Percentiles rank a stretch among this genome's conserved stretches.
Conservation (phyloP, 2,329 filamentous ascomycete species). For the Aureobasidium sp. region DNA sequence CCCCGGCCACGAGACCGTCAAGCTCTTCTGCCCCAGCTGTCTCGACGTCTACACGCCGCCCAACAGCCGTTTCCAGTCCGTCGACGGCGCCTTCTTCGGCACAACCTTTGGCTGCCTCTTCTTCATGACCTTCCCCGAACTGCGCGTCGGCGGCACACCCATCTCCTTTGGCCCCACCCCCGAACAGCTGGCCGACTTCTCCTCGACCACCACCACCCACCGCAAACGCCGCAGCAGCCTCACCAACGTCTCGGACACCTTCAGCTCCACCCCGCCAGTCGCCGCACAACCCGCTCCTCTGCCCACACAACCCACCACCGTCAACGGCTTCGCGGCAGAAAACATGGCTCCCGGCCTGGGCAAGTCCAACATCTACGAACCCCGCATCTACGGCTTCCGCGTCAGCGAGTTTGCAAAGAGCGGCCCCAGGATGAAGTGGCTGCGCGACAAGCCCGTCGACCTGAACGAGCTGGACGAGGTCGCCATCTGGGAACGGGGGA, state of each 20-base stretch:
- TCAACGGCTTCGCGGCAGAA: constrained; percentile 79
- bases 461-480: constrained; percentile 76
- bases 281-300: constrained; percentile 14
- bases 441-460: constrained; percentile 73
- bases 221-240: constrained; percentile 15
- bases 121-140: constrained; percentile 96
- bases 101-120: constrained; percentile 95
- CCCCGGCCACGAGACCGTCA: constrained; percentile 93
- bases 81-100: constrained; percentile 96
- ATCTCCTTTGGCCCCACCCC: constrained; percentile 12
- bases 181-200: constrained; percentile 8
- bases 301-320: constrained; percentile 42
- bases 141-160: constrained; percentile 56
- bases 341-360: constrained; percentile 89
- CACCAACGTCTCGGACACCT: constrained; percentile 12
- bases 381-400: constrained; percentile 91
- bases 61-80: constrained; percentile 93
- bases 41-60: constrained; percentile 95
- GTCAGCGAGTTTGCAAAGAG: constrained; percentile 84
- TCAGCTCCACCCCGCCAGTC: constrained; percentile 17
- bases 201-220: constrained; percentile 6
- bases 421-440: constrained; percentile 94
- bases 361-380: constrained; percentile 76
- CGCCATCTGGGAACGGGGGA: constrained; percentile 32
- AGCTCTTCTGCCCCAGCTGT: constrained; percentile 94